Conservation (phyloP, 192 early-diverging fungal species). For the Backusella luteola region DNA sequence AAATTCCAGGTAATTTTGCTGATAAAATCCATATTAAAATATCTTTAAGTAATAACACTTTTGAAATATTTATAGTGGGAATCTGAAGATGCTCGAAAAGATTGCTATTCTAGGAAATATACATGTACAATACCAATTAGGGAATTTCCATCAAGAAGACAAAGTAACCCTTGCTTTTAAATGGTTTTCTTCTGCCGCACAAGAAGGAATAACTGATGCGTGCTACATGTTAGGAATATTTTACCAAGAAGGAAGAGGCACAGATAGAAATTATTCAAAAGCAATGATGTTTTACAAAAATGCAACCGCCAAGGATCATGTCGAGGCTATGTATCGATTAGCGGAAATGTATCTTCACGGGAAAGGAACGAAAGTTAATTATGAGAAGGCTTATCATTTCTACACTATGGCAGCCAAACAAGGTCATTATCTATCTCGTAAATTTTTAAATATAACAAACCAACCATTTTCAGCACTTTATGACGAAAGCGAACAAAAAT, state of each 20-base stretch:
- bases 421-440: not conserved
- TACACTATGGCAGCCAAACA: not conserved
- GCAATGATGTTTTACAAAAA: not conserved
- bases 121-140: not conserved
- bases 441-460: not conserved
- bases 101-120: not conserved
- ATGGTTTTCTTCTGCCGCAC: not conserved
- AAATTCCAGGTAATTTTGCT: not conserved
- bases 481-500: not conserved
- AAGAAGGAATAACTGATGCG: not conserved
- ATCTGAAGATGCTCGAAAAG: not conserved
- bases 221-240: not conserved
- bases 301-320: not conserved
- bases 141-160: too few relatives aligned
- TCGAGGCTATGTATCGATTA: not conserved
- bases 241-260: not conserved
- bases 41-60: not conserved
- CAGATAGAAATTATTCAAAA: not conserved
- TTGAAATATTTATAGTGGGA: not conserved
- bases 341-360: not conserved
- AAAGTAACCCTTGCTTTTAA: not conserved
- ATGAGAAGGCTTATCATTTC: not conserved
- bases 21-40: not conserved
- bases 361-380: not conserved
- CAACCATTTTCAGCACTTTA: not conserved